Evolutionary conservation across 108 stramenopile genomes (phyloP).

Genomic region (Fistulifera pelliculosa): DNA sequence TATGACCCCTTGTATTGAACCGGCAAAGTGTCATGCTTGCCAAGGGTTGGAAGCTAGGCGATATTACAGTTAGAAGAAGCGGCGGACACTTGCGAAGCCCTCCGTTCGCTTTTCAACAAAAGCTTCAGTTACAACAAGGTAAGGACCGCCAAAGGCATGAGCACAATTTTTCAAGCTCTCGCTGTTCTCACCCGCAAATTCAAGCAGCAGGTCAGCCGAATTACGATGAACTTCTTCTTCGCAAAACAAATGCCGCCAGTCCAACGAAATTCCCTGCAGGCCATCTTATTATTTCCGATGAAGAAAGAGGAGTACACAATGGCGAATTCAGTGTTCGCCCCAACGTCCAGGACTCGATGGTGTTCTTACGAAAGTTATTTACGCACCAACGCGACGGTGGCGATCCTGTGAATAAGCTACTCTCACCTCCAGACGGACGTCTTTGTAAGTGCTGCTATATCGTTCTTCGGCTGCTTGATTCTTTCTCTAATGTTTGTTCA

Average conservation of each 20-base stretch:
- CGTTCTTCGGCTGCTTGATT: neutral
- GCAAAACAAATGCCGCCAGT: neutral
- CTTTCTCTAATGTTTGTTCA: neutral
- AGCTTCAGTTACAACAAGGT: too few species aligned
- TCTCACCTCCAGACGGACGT: conserved; percentile 39
- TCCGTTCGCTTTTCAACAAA: too few species aligned
- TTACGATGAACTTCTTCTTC: too few species aligned
- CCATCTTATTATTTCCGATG: neutral
- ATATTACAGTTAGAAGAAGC: too few species aligned
- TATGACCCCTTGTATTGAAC: conserved; percentile 34
- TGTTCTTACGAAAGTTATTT: conserved; percentile 36
- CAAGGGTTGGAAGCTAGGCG: conserved; percentile 27
- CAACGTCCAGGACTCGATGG: conserved; percentile 42
- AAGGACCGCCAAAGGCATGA: too few species aligned
- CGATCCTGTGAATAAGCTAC: conserved; percentile 2
- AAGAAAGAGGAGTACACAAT: conserved; percentile 17
- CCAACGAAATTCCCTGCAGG: neutral
- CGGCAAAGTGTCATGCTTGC: conserved; percentile 50
- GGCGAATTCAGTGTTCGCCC: conserved; percentile 26
- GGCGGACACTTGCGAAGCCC: too few species aligned
- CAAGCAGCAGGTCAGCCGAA: too few species aligned
- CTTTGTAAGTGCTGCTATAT: conserved; percentile 9
- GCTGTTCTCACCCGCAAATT: too few species aligned
- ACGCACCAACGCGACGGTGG: conserved; percentile 27
- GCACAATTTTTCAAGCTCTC: too few species aligned